Percentiles rank a stretch among this genome's conserved stretches.
Evolutionary conservation across 441 rosid species (phyloP).

Genomic region (Brassica balearica): DNA sequence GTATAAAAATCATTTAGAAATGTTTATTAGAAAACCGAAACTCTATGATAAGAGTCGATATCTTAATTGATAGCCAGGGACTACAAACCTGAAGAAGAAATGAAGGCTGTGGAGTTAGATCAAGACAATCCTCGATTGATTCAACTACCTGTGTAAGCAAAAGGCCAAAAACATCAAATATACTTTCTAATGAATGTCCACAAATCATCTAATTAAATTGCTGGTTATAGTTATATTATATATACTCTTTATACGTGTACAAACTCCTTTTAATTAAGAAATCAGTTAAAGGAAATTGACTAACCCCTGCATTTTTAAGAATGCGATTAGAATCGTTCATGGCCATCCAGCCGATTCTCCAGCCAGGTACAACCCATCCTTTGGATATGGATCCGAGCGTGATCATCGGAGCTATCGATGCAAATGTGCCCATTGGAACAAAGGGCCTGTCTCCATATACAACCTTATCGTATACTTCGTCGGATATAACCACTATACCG

Average conservation of each 20-base stretch:
- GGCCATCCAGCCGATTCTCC: slow-evolving; percentile 64
- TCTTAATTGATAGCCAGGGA: background rate
- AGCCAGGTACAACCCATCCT: slow-evolving; percentile 63
- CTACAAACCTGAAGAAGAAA: slow-evolving; percentile 29
- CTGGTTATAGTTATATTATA: background rate
- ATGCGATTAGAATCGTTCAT: slow-evolving; percentile 49
- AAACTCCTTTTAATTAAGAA: no score
- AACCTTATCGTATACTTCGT: slow-evolving; percentile 56
- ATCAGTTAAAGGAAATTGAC: background rate
- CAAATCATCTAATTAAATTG: background rate
- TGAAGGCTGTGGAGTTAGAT: slow-evolving; percentile 21
- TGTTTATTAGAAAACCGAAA: no score
- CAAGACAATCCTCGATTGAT: slow-evolving; percentile 33
- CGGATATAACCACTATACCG: slow-evolving; percentile 57
- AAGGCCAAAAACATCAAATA: background rate
- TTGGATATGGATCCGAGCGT: slow-evolving; percentile 62
- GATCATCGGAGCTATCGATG: slow-evolving; percentile 52
- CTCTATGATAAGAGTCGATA: no score
- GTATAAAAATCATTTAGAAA: background rate
- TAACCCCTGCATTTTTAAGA: slow-evolving; percentile 47
- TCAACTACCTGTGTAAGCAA: slow-evolving; percentile 31
- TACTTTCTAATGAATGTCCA: background rate
- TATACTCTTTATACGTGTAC: background rate
- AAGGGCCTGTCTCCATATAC: slow-evolving; percentile 51
- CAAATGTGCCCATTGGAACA: slow-evolving; percentile 57